A percentile compares a stretch with the other conserved stretches of the same genome.
phyloP scores from a whole-genome alignment of 257 asterid genomes.

The Solanum ossicruentum region DNA sequence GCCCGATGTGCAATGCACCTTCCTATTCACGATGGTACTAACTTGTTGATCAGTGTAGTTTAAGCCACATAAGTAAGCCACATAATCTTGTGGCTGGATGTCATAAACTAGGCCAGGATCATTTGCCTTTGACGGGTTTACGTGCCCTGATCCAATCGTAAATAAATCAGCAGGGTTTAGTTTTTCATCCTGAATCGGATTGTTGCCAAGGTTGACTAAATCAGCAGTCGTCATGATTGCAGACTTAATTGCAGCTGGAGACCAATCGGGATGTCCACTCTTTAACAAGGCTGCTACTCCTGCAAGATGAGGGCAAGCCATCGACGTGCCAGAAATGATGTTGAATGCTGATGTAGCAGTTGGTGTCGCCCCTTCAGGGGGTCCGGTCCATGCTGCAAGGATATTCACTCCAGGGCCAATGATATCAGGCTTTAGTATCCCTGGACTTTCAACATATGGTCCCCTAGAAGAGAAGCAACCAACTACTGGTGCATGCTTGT shows the following conservation, averaged over 20 bases:
- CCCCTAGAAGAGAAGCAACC: constrained; percentile 15
- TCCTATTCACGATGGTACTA: background rate
- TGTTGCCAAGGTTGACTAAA: background rate
- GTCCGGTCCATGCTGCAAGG: no score
- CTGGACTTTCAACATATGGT: background rate
- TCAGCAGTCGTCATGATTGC: no score
- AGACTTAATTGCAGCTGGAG: no score
- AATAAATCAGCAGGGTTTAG: background rate
- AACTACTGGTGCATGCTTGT: constrained; percentile 3
- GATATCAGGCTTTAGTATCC: background rate
- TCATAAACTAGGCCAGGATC: constrained; percentile 7
- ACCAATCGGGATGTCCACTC: no score
- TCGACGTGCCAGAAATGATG: no score
- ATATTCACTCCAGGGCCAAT: no score
- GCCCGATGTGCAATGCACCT: background rate
- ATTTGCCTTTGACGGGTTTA: background rate
- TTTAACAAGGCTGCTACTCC: no score
- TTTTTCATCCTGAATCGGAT: background rate
- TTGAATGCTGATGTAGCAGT: no score
- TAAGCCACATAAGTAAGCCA: constrained; percentile 5
- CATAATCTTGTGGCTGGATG: background rate
- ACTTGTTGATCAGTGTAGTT: background rate
- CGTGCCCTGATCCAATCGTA: constrained; percentile 6
- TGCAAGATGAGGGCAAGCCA: no score
- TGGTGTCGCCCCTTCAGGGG: no score